Percentiles rank a stretch among this genome's conserved stretches.
Conservation (phyloP, 306 rosid species). For the Carpinus fangiana region DNA sequence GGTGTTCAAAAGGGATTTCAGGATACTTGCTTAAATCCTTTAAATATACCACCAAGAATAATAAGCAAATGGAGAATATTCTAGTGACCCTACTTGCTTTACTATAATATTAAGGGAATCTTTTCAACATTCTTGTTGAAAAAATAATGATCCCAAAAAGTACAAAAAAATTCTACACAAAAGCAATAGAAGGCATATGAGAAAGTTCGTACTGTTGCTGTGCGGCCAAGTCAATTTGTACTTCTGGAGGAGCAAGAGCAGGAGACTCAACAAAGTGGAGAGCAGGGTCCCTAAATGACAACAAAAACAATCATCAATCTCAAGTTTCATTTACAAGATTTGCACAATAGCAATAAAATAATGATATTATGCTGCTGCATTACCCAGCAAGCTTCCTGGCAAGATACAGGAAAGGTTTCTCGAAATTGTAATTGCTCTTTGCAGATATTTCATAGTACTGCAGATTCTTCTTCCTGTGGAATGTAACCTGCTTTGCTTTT, state of each 20-base stretch:
- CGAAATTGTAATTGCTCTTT: constrained; percentile 81
- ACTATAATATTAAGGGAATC: background rate
- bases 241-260: constrained; percentile 85
- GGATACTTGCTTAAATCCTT: background rate
- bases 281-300: constrained; percentile 43
- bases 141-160: background rate
- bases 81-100: background rate
- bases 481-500: constrained; percentile 80
- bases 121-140: background rate
- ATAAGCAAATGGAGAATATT: background rate
- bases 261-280: constrained; percentile 83
- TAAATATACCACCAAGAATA: background rate
- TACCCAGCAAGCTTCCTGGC: constrained; percentile 86
- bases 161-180: background rate
- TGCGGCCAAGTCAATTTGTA: constrained; percentile 51
- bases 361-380: background rate
- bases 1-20: background rate
- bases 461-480: constrained; percentile 82
- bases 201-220: constrained; percentile 50
- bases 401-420: constrained; percentile 76
- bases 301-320: constrained; percentile 3
- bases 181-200: background rate
- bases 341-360: background rate
- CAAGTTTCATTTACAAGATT: background rate
- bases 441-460: constrained; percentile 86